Conservation (phyloP, 2,329 filamentous ascomycete genomes). For the Endothia cerciana region DNA sequence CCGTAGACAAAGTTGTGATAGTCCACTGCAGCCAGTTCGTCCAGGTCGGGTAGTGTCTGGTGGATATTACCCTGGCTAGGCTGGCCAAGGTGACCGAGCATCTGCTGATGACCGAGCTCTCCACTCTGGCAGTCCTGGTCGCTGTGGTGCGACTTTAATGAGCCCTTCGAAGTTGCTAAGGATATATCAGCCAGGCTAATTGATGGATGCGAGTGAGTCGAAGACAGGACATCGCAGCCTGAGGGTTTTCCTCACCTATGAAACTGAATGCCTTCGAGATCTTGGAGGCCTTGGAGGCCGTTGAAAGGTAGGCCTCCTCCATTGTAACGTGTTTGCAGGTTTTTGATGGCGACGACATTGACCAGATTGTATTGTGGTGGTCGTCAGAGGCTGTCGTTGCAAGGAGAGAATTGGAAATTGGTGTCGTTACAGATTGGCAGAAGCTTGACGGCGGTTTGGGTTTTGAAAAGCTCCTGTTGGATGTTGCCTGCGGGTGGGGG, state of each 20-base stretch:
- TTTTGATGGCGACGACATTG: not conserved
- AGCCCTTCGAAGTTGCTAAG: not conserved
- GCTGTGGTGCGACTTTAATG: not conserved
- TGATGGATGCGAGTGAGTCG: not conserved
- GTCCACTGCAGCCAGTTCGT: constrained; percentile 13
- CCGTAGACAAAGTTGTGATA: constrained; percentile 22
- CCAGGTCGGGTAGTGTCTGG: not conserved
- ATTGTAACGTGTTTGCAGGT: constrained; percentile 4
- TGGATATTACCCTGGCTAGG: not conserved
- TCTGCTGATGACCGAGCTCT: not conserved
- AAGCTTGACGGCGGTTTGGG: not conserved
- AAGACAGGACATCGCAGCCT: not conserved
- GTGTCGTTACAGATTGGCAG: not conserved
- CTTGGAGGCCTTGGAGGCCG: not conserved
- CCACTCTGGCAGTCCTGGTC: not conserved
- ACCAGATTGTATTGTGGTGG: no score
- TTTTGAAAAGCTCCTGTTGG: constrained; percentile 8
- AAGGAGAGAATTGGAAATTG: not conserved
- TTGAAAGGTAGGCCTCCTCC: not conserved
- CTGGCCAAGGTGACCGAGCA: not conserved
- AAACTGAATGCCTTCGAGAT: not conserved
- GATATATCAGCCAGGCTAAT: not conserved
- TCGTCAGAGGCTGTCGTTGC: not conserved
- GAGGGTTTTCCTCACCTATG: not conserved
- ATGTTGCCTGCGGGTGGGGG: not conserved